These are phyloP conservation scores for Stenogyne calaminthoides DNA, from an alignment of 305 asterid species.

Conservation along the genomic window DNA sequence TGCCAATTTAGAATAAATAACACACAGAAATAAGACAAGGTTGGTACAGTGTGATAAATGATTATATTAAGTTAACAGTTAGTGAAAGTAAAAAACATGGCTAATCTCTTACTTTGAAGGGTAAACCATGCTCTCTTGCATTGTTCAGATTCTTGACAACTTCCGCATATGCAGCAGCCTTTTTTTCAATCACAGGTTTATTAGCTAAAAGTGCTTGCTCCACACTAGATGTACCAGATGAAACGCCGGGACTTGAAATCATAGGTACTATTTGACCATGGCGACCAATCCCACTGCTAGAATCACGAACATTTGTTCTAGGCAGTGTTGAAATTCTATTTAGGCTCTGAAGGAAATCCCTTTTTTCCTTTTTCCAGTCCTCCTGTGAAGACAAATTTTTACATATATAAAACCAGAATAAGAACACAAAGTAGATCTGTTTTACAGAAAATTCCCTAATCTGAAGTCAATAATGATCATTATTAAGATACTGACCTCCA, in stretches of 20 bases:
- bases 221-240: conserved; percentile 60
- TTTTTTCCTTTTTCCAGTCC: conserved; percentile 93
- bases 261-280: conserved; percentile 68
- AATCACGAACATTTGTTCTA: conserved; percentile 59
- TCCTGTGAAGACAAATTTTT: conserved; percentile 51
- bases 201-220: conserved; percentile 61
- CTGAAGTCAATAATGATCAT: conserved; percentile 8
- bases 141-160: conserved; percentile 84
- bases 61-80: conserved; percentile 13
- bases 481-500: conserved; percentile 62
- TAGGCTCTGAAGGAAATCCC: conserved; percentile 89
- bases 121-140: conserved; percentile 77
- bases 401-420: conserved; percentile 6
- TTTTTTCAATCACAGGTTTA: conserved; percentile 67
- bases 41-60: conserved; percentile 14
- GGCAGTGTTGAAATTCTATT: conserved; percentile 87
- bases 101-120: conserved; percentile 65
- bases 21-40: conserved; percentile 14
- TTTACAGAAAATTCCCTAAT: conserved; percentile 14
- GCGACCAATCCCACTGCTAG: conserved; percentile 48
- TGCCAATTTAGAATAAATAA: conserved; percentile 16
- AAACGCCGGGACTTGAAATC: conserved; percentile 60
- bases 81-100: conserved; percentile 8
- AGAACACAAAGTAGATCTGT: not conserved
- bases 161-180: conserved; percentile 81